phyloP scores from a whole-genome alignment of 164 flowering plant species.

The Aristolochia californica region DNA sequence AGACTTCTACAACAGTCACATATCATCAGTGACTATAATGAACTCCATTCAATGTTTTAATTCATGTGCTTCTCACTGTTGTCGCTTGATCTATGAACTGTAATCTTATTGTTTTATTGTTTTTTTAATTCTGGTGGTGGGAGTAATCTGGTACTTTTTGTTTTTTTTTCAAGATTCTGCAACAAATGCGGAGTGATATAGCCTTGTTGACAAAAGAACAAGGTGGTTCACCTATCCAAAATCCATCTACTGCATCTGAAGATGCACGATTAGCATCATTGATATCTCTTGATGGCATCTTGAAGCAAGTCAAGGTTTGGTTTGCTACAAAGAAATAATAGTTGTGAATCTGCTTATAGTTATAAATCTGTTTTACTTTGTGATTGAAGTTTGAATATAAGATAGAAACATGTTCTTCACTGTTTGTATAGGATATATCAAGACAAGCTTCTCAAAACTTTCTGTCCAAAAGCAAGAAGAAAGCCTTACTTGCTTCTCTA shows the following conservation, averaged over 20 bases:
- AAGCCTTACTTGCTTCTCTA: conserved; percentile 52
- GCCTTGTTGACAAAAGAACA: conserved; percentile 58
- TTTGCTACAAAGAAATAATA: neutral
- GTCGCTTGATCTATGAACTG: too few species aligned
- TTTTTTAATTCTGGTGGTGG: neutral
- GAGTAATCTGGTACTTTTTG: neutral
- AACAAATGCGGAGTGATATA: conserved; percentile 78
- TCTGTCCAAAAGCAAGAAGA: conserved; percentile 66
- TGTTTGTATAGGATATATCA: conserved; percentile 47
- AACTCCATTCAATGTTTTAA: too few species aligned
- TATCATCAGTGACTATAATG: too few species aligned
- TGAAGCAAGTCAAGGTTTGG: conserved; percentile 89
- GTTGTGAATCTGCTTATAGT: too few species aligned
- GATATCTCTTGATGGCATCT: conserved; percentile 79
- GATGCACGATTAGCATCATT: conserved; percentile 97
- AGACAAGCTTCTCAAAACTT: conserved; percentile 55
- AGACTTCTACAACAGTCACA: too few species aligned
- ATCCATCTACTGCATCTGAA: conserved; percentile 90
- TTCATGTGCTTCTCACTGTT: too few species aligned
- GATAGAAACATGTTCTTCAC: neutral
- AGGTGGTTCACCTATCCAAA: conserved; percentile 63
- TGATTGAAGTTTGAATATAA: neutral
- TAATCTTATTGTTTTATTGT: neutral
- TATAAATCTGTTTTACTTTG: neutral
- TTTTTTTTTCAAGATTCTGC: conserved; percentile 57